Percentiles rank a stretch among this genome's conserved stretches.
Conservation (phyloP, 192 early-diverging fungal species). For the Backusella psychrophila region DNA sequence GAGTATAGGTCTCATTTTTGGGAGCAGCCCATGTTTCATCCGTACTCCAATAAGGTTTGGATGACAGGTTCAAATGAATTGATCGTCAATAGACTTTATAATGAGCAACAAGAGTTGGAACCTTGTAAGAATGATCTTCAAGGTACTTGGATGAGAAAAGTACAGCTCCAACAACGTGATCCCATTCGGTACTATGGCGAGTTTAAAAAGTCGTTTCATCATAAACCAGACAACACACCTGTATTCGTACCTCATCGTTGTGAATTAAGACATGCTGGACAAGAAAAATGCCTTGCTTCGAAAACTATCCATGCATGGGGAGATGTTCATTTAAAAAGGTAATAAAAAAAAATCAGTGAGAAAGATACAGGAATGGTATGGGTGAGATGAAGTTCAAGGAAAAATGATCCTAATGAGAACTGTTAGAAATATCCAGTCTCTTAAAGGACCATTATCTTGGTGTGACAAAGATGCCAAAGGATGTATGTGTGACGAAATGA, state of each 20-base stretch:
- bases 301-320: slow-evolving; percentile 29
- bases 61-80: slow-evolving; percentile 14
- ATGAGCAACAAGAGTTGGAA: background rate
- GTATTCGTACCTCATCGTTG: background rate
- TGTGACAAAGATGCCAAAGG: background rate
- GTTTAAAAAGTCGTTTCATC: background rate
- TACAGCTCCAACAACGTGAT: background rate
- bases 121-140: background rate
- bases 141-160: slow-evolving; percentile 14
- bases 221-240: background rate
- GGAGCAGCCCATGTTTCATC: slow-evolving; percentile 14
- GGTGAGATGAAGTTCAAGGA: background rate
- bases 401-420: background rate
- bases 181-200: background rate
- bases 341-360: too few species aligned
- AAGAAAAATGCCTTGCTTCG: background rate
- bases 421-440: background rate
- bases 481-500: background rate
- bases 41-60: slow-evolving; percentile 11
- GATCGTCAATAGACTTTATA: background rate
- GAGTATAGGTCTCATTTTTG: slow-evolving; percentile 34
- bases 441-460: background rate
- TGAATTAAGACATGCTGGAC: background rate
- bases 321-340: slow-evolving; percentile 22
- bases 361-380: background rate